Evolutionary conservation across 192 early-diverging fungal genomes (phyloP).

Genomic region (Coemansia sp.): DNA sequence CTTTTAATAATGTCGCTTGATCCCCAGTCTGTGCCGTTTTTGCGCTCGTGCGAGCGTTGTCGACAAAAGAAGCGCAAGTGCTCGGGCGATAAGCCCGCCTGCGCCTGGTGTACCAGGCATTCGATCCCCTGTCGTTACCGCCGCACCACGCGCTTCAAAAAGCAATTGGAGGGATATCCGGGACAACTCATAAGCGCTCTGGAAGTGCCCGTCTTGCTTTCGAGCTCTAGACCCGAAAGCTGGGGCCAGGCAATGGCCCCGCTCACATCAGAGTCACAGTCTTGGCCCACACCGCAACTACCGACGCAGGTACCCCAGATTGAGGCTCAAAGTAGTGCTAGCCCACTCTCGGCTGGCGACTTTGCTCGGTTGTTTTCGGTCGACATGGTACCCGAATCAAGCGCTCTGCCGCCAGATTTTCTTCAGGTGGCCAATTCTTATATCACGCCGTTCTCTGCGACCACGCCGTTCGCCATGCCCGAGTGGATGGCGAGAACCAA

Average conservation of each 20-base stretch:
- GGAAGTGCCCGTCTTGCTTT: constrained; percentile 19
- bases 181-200: constrained; percentile 29
- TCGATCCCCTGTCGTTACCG: constrained; percentile 52
- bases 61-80: constrained; percentile 58
- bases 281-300: neutral
- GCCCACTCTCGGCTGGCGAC: constrained; percentile 34
- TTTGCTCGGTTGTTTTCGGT: constrained; percentile 48
- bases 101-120: constrained; percentile 50
- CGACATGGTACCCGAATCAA: constrained; percentile 46
- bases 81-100: constrained; percentile 50
- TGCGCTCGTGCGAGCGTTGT: constrained; percentile 58
- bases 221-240: neutral
- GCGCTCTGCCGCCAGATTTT: constrained; percentile 30
- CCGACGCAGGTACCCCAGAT: neutral
- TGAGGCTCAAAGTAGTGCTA: neutral
- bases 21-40: constrained; percentile 49
- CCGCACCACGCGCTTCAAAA: constrained; percentile 51
- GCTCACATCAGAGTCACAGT: neutral
- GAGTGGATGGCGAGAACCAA: constrained; percentile 32
- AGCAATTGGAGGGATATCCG: constrained; percentile 38
- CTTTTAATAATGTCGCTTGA: constrained; percentile 37
- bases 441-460: constrained; percentile 38
- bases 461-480: constrained; percentile 14
- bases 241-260: neutral
- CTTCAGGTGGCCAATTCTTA: constrained; percentile 45